A percentile compares a stretch with the other conserved stretches of the same genome.
Evolutionary conservation across 306 rosid genomes (phyloP).

Genomic region (Delonix regia): DNA sequence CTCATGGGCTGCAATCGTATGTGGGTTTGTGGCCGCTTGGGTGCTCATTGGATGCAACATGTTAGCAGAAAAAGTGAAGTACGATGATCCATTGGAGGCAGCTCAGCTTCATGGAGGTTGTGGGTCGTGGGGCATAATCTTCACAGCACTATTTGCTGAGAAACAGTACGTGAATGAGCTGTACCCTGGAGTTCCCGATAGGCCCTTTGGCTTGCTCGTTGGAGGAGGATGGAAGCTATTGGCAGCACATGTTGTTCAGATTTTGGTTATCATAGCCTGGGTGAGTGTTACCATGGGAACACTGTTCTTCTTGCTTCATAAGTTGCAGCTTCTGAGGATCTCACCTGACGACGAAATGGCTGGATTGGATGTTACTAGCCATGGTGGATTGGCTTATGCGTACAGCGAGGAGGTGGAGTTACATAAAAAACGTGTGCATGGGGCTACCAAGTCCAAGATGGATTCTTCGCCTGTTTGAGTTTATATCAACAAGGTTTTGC

Average conservation of each 20-base stretch:
- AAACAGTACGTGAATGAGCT: slow-evolving; percentile 49
- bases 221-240: slow-evolving; percentile 56
- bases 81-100: slow-evolving; percentile 63
- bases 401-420: slow-evolving; percentile 32
- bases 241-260: slow-evolving; percentile 56
- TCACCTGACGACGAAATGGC: slow-evolving; percentile 54
- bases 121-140: slow-evolving; percentile 60
- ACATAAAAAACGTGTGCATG: neutral
- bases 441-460: neutral
- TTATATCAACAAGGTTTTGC: neutral
- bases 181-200: slow-evolving; percentile 40
- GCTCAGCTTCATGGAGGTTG: slow-evolving; percentile 64
- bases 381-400: slow-evolving; percentile 58
- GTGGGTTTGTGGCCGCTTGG: slow-evolving; percentile 61
- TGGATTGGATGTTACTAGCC: slow-evolving; percentile 60
- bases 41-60: slow-evolving; percentile 54
- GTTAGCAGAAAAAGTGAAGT: slow-evolving; percentile 51
- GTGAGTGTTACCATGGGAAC: slow-evolving; percentile 60
- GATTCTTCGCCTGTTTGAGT: slow-evolving; percentile 9
- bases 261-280: slow-evolving; percentile 45
- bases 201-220: slow-evolving; percentile 55
- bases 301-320: slow-evolving; percentile 48
- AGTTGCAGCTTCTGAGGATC: slow-evolving; percentile 47
- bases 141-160: slow-evolving; percentile 51
- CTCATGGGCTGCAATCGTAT: slow-evolving; percentile 62